phyloP scores from a whole-genome alignment of 805 yeast species.

The Jamesozyma gamospora region DNA sequence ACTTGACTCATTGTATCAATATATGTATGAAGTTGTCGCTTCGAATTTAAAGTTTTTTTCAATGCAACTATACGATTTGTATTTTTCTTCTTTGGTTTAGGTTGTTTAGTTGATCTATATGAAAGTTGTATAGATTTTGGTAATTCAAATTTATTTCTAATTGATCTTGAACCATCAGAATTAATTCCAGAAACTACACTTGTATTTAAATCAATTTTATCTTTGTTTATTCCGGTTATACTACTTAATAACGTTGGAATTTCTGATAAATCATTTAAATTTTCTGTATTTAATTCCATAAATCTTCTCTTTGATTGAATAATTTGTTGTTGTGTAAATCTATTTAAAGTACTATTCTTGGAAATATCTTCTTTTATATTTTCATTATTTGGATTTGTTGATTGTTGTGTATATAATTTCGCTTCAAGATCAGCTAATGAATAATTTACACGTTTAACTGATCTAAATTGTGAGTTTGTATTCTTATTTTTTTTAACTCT shows the following conservation, averaged over 20 bases:
- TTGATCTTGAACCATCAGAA: conserved; percentile 11
- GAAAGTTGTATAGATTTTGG: conserved; percentile 22
- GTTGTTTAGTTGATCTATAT: conserved; percentile 29
- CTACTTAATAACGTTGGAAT: conserved; percentile 25
- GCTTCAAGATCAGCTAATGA: conserved; percentile 29
- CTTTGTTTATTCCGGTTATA: conserved; percentile 25
- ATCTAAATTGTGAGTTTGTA: conserved; percentile 15
- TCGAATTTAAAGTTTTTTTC: conserved; percentile 22
- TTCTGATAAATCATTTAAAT: conserved; percentile 18
- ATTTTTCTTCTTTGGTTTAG: conserved; percentile 22
- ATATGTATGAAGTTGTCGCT: conserved; percentile 25
- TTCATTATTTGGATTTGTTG: not conserved
- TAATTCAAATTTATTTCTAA: conserved; percentile 22
- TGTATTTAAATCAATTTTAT: conserved; percentile 20
- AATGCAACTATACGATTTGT: conserved; percentile 25
- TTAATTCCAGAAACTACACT: conserved; percentile 4
- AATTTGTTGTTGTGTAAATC: conserved; percentile 22
- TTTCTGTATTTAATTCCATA: conserved; percentile 29
- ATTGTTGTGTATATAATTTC: conserved; percentile 15
- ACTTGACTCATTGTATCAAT: conserved; percentile 26
- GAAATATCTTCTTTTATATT: conserved; percentile 7
- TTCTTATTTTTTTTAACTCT: conserved; percentile 12
- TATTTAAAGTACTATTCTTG: conserved; percentile 12
- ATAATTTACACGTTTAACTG: conserved; percentile 27
- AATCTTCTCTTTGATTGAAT: conserved; percentile 25